phyloP scores from a whole-genome alignment of 208 protist species.

The Acanthamoeba royreba region DNA sequence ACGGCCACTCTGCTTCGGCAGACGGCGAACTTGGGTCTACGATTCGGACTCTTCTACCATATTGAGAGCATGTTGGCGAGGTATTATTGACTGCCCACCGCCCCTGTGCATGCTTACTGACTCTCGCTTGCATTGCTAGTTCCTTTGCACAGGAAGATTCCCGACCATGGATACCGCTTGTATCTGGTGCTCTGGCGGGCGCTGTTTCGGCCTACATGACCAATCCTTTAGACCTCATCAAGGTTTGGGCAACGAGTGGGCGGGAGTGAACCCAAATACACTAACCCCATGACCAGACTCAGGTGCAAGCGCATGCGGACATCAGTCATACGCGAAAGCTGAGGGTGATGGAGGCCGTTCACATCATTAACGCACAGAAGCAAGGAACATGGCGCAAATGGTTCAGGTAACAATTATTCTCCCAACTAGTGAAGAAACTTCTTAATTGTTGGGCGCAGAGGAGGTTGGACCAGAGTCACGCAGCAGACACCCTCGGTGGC shows the following conservation, averaged over 20 bases:
- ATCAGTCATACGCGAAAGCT: background rate
- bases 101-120: too few species aligned
- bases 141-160: background rate
- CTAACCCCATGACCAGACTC: too few species aligned
- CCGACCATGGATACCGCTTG: background rate
- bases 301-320: background rate
- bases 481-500: background rate
- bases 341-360: background rate
- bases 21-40: background rate
- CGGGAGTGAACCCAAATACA: background rate
- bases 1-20: background rate
- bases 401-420: background rate
- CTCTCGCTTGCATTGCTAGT: too few species aligned
- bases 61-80: background rate
- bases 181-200: background rate
- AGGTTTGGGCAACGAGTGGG: background rate
- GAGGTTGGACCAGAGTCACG: background rate
- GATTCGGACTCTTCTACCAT: background rate
- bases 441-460: background rate
- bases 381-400: background rate
- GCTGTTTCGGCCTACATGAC: background rate
- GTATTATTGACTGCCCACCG: background rate
- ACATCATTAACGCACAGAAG: background rate
- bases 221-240: conserved; percentile 18
- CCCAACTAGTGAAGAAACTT: background rate